Percentiles rank a stretch among this genome's conserved stretches.
phyloP scores from a whole-genome alignment of 2,329 filamentous ascomycete species.

The Sarocladium oryzae region DNA sequence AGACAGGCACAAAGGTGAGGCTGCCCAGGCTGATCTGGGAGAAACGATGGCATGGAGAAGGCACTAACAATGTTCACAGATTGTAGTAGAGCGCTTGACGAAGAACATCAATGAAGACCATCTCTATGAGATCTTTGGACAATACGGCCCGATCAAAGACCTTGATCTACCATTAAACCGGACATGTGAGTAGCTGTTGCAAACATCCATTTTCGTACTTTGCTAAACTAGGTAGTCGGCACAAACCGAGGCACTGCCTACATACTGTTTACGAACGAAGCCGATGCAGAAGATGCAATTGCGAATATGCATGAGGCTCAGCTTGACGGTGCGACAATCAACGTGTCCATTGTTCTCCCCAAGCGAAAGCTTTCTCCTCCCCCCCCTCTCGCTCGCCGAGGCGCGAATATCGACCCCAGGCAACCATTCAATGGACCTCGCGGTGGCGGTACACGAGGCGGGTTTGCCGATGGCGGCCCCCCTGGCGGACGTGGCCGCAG shows the following conservation, averaged over 20 bases:
- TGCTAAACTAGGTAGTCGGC: slow-evolving; percentile 50
- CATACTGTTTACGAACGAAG: slow-evolving; percentile 71
- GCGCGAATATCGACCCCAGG: slow-evolving; percentile 50
- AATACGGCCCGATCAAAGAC: slow-evolving; percentile 79
- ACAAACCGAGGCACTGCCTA: slow-evolving; percentile 92
- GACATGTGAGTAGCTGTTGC: slow-evolving; percentile 53
- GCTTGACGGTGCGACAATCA: slow-evolving; percentile 74
- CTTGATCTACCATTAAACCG: slow-evolving; percentile 87
- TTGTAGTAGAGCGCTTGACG: slow-evolving; percentile 91
- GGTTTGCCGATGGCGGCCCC: slow-evolving; percentile 26
- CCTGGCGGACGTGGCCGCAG: slow-evolving; percentile 30
- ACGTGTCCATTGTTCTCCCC: slow-evolving; percentile 83
- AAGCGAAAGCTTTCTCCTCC: slow-evolving; percentile 75
- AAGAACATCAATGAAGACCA: slow-evolving; percentile 91
- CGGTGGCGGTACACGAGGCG: slow-evolving; percentile 27
- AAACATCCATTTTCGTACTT: slow-evolving; percentile 9
- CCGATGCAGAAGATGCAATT: slow-evolving; percentile 81
- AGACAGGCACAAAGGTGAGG: slow-evolving; percentile 47
- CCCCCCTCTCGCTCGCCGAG: slow-evolving; percentile 64
- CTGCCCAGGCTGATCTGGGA: background rate
- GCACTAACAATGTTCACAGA: slow-evolving; percentile 42
- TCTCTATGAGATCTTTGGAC: slow-evolving; percentile 83
- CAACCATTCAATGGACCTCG: slow-evolving; percentile 25
- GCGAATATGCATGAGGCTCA: slow-evolving; percentile 98
- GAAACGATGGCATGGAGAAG: background rate